Evolutionary conservation across 768 basidiomycete species (phyloP).

Genomic region (Termitomyces sp.): DNA sequence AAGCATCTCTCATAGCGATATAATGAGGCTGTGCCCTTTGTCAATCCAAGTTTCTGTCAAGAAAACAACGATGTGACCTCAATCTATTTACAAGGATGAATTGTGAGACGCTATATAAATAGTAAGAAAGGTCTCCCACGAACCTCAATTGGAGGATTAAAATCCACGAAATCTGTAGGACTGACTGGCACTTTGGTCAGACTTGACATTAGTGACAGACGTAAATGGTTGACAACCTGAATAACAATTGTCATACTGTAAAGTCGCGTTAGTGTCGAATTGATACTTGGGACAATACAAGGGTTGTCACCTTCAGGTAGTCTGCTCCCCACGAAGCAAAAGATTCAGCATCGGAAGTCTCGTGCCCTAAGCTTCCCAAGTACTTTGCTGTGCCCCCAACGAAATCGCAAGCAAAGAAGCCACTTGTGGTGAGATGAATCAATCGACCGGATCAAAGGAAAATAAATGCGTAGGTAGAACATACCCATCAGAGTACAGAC

Average conservation of each 20-base stretch:
- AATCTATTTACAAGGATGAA: slow-evolving; percentile 20
- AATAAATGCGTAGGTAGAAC: slow-evolving; percentile 1
- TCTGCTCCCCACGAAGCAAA: slow-evolving; percentile 48
- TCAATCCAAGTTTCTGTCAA: background rate
- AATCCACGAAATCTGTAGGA: slow-evolving; percentile 40
- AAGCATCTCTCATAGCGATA: slow-evolving; percentile 40
- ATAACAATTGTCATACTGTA: slow-evolving; percentile 46
- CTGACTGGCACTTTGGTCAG: slow-evolving; percentile 20
- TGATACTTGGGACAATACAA: background rate
- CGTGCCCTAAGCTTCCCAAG: slow-evolving; percentile 41
- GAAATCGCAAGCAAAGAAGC: slow-evolving; percentile 39
- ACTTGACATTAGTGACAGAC: background rate
- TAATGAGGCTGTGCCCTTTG: slow-evolving; percentile 31
- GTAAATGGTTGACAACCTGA: slow-evolving; percentile 23
- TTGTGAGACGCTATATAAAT: background rate
- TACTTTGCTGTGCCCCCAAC: slow-evolving; percentile 40
- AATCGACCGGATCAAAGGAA: background rate
- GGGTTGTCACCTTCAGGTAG: slow-evolving; percentile 30
- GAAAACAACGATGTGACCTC: slow-evolving; percentile 20
- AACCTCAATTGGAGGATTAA: slow-evolving; percentile 37
- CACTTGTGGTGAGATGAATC: slow-evolving; percentile 16
- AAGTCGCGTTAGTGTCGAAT: background rate
- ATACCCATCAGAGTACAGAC: slow-evolving; percentile 49
- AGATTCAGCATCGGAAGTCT: slow-evolving; percentile 39
- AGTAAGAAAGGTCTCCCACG: slow-evolving; percentile 2